These are phyloP conservation scores for Pseudogymnoascus sp. DNA, from an alignment of 2,329 filamentous ascomycete genomes.

Conservation along the genomic window DNA sequence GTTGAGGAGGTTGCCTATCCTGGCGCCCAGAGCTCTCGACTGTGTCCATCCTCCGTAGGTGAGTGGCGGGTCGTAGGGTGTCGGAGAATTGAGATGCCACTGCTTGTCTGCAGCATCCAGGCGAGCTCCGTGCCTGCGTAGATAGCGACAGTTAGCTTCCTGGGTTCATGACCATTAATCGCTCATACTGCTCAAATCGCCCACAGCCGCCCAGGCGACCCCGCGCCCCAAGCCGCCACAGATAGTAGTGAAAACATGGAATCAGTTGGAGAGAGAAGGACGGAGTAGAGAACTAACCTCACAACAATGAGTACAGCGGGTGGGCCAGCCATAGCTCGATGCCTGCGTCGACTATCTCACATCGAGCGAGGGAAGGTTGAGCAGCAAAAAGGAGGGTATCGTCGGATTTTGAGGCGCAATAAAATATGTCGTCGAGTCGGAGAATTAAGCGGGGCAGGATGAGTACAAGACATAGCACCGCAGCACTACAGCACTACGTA, in stretches of 20 bases:
- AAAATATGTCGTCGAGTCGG: conserved; percentile 3
- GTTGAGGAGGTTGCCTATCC: conserved; percentile 67
- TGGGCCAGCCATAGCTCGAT: conserved; percentile 36
- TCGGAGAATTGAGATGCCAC: conserved; percentile 89
- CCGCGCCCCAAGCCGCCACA: not conserved
- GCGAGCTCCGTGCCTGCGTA: conserved; percentile 72
- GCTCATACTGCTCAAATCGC: not conserved
- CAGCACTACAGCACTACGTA: not conserved
- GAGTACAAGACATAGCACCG: too few relatives aligned
- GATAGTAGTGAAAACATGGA: not conserved
- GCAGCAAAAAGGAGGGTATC: not conserved
- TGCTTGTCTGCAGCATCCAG: conserved; percentile 90
- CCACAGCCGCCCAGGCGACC: not conserved
- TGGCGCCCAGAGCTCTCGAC: conserved; percentile 68
- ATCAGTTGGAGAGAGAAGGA: not conserved
- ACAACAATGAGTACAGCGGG: conserved; percentile 44
- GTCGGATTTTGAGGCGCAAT: not conserved
- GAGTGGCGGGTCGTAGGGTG: conserved; percentile 89
- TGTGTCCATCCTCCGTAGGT: conserved; percentile 94
- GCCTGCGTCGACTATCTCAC: conserved; percentile 2
- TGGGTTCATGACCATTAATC: not conserved
- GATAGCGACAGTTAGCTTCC: not conserved
- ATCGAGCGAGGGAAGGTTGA: not conserved
- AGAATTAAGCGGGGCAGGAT: not conserved
- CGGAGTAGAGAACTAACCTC: conserved; percentile 31